Evolutionary conservation across 345 rosid genomes (phyloP).

Genomic region (Melaleuca quinquenervia): DNA sequence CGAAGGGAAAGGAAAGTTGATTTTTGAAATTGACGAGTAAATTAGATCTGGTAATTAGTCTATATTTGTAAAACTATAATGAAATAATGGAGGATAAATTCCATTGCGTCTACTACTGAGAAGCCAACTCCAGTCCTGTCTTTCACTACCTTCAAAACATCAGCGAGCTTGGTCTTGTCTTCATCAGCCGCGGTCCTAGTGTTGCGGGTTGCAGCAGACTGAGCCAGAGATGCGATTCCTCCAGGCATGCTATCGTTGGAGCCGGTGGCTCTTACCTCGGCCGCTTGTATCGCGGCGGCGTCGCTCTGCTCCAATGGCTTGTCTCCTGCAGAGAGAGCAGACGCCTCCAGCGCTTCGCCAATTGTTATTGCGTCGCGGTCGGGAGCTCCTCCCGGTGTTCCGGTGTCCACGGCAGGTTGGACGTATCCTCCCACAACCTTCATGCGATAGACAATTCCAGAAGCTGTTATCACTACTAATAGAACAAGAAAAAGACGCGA

Average conservation of each 20-base stretch:
- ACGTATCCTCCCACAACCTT: background rate
- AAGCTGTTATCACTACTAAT: background rate
- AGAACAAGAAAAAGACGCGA: background rate
- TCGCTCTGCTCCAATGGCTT: constrained; percentile 81
- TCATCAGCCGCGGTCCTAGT: constrained; percentile 28
- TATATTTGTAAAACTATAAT: background rate
- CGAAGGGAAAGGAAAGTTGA: background rate
- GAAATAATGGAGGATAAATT: too few species aligned
- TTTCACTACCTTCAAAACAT: background rate
- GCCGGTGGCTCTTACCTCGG: constrained; percentile 81
- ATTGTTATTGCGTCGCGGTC: constrained; percentile 21
- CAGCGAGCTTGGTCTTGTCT: constrained; percentile 33
- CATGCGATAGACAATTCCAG: background rate
- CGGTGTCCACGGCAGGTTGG: background rate
- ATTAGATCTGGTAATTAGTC: background rate
- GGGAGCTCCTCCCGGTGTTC: background rate
- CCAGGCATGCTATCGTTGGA: constrained; percentile 45
- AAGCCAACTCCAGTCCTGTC: background rate
- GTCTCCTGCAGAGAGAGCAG: constrained; percentile 55
- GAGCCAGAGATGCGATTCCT: constrained; percentile 69
- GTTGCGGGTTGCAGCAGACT: constrained; percentile 64
- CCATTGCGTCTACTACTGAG: background rate
- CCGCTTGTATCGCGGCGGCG: constrained; percentile 78
- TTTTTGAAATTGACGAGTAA: background rate
- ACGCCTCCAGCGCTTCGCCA: constrained; percentile 73